A percentile compares a stretch with the other conserved stretches of the same genome.
phyloP scores from a whole-genome alignment of 2,329 filamentous ascomycete species.

The Lasiodiplodia sp. region DNA sequence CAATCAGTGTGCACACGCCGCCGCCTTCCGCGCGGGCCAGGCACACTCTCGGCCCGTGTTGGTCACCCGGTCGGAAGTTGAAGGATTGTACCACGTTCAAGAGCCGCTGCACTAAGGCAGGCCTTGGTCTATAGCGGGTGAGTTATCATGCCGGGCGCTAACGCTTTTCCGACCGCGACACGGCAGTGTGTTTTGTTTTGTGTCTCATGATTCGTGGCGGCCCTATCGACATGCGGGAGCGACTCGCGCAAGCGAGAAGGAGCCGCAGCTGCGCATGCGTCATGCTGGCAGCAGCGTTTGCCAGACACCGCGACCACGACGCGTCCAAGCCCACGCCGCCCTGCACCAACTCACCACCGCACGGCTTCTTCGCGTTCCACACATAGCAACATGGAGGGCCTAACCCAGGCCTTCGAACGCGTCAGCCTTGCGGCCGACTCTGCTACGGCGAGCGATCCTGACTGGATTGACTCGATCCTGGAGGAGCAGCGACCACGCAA shows the following conservation, averaged over 20 bases:
- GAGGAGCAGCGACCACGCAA: conserved; percentile 61
- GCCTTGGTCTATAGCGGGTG: neutral
- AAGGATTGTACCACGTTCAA: neutral
- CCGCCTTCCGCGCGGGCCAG: neutral
- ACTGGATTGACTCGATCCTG: conserved; percentile 67
- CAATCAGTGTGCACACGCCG: conserved; percentile 1
- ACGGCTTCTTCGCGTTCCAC: neutral
- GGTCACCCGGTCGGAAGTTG: neutral
- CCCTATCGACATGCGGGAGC: conserved; percentile 17
- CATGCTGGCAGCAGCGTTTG: conserved; percentile 14
- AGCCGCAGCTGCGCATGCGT: conserved; percentile 11
- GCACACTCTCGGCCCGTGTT: neutral
- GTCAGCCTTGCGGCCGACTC: conserved; percentile 54
- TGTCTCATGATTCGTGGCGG: neutral
- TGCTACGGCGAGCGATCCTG: conserved; percentile 33
- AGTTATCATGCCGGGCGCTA: neutral
- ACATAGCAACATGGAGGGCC: conserved; percentile 42
- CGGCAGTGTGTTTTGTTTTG: neutral
- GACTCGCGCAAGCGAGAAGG: conserved; percentile 10
- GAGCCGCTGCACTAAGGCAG: neutral
- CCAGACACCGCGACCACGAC: conserved; percentile 6
- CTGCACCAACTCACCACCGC: conserved; percentile 19
- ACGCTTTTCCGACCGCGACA: neutral
- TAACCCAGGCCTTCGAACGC: conserved; percentile 60
- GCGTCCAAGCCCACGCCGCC: neutral